Base-by-base conservation (phyloP, 192 early-diverging fungal species). In the Linnemannia schmuckeri region DNA sequence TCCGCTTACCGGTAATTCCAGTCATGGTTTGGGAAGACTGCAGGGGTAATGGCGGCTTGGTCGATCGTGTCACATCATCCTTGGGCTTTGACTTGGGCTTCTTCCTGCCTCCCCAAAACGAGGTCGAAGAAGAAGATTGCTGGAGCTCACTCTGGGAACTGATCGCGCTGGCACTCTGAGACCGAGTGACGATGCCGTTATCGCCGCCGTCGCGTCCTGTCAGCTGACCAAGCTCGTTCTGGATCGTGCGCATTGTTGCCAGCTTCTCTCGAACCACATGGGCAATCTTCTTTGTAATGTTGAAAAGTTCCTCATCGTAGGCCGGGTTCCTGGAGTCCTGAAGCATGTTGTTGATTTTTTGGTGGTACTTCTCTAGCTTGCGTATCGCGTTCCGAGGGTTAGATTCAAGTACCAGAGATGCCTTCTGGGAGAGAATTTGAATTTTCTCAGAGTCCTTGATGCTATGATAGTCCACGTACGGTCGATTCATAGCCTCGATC, bases 401-500 rank as follows among this genome's bases (percentile, higher is more conserved):
- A 0, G 70, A 76, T 72, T 89, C 88, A 13, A 74, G 70, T 6
- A 81, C 85, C 13, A 78, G 38, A 3, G 57, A 81, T 2, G 85
- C 57, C 76, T 87, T 87, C 61, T 87, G 79, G 18, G 79, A 63
- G 41, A 87, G n/a, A 15, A 41, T 47, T n/a, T 85, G 83, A 30
- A 88, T 79, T 47, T 77, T 74, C 38, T 91, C 88, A 18, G 90
- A 83, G 72, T 91, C 90, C 37, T 88, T 89, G 3, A 91, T 41
- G 66, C 77, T 89, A 76, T 88, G 80, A 73, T 89, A 89, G 41
- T 88, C 90, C 13, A 82, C 66, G 20, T 89, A 88, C 10, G 87
- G 88, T 40, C 80, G 87, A 72, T 89, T 89, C 66, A 76, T 76
- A 0, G 87, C 79, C 84, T 91, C 42, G 83, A 91, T 87, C 89